These are phyloP conservation scores for Ascochyta fabae DNA, from an alignment of 2,329 filamentous ascomycete species.

Conservation along the genomic window DNA sequence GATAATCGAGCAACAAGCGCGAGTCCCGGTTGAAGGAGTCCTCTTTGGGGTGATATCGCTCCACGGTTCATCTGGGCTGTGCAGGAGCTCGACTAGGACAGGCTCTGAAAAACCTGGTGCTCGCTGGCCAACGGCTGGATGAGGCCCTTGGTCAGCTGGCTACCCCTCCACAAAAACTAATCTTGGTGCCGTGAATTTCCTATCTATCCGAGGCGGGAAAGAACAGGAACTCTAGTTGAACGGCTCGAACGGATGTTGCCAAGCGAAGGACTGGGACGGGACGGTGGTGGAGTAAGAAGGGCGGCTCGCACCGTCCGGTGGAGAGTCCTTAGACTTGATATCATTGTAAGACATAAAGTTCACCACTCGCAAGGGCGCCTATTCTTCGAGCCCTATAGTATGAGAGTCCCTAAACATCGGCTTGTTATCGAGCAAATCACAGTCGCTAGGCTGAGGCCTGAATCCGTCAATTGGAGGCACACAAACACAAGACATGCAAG, in stretches of 20 bases:
- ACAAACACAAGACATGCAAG: constrained; percentile 13
- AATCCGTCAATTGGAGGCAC: constrained; percentile 13
- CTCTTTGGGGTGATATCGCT: neutral
- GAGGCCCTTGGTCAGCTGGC: constrained; percentile 7
- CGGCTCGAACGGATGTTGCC: neutral
- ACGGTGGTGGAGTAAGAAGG: constrained; percentile 13
- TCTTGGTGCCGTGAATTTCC: neutral
- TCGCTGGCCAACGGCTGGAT: neutral
- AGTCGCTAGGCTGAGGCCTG: constrained; percentile 21
- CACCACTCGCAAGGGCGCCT: neutral
- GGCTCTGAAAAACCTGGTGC: constrained; percentile 1
- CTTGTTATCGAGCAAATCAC: constrained; percentile 1
- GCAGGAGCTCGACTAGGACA: neutral
- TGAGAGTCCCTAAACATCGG: neutral
- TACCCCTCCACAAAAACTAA: too few relatives aligned
- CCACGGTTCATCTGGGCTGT: neutral
- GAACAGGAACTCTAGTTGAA: neutral
- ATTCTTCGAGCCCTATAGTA: neutral
- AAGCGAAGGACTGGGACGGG: constrained; percentile 13
- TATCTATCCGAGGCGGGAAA: neutral
- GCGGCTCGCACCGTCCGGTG: constrained; percentile 26
- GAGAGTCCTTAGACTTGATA: constrained; percentile 5
- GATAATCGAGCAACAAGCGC: neutral
- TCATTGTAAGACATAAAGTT: constrained; percentile 8
- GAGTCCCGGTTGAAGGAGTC: too few relatives aligned